Percentiles rank a stretch among this genome's conserved stretches.
These are phyloP conservation scores for Kalmanozyma brasiliensis DNA, from an alignment of 1,284 basidiomycete genomes.

Conservation along the genomic window DNA sequence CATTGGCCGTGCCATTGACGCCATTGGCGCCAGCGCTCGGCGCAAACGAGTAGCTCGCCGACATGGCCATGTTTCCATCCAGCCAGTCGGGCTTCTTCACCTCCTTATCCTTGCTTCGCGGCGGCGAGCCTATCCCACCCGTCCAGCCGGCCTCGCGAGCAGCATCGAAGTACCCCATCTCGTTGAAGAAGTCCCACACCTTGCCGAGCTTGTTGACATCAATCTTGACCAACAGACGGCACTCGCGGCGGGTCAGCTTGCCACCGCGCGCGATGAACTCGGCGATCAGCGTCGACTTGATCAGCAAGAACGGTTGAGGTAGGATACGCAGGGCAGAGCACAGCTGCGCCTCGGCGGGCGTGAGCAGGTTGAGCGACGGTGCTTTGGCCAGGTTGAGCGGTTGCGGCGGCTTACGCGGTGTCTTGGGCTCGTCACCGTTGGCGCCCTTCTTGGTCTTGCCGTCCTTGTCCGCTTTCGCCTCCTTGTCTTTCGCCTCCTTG, in stretches of 20 bases:
- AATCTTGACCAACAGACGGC: constrained; percentile 58
- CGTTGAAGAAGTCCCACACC: constrained; percentile 64
- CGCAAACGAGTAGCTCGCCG: constrained; percentile 40
- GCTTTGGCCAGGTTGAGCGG: constrained; percentile 60
- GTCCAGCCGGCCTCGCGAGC: constrained; percentile 49
- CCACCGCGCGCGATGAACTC: constrained; percentile 56
- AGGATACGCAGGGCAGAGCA: constrained; percentile 63
- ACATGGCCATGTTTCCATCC: constrained; percentile 44
- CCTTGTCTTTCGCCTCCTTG: constrained; percentile 19
- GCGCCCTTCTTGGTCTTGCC: constrained; percentile 25
- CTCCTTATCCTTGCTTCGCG: constrained; percentile 33
- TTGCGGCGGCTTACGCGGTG: constrained; percentile 50
- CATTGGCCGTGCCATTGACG: constrained; percentile 1
- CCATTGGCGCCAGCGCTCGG: constrained; percentile 8
- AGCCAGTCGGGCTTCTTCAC: constrained; percentile 46
- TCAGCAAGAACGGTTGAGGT: constrained; percentile 63
- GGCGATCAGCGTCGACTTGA: constrained; percentile 64
- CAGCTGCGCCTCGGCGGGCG: constrained; percentile 57
- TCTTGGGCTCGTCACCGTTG: constrained; percentile 44
- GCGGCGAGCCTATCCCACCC: constrained; percentile 44
- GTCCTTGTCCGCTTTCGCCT: constrained; percentile 13
- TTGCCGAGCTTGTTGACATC: constrained; percentile 64
- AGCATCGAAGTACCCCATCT: constrained; percentile 62
- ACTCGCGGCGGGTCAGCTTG: constrained; percentile 59
- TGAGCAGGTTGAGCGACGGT: constrained; percentile 62